phyloP scores from a whole-genome alignment of 768 basidiomycete genomes.

The Mycena venus region DNA sequence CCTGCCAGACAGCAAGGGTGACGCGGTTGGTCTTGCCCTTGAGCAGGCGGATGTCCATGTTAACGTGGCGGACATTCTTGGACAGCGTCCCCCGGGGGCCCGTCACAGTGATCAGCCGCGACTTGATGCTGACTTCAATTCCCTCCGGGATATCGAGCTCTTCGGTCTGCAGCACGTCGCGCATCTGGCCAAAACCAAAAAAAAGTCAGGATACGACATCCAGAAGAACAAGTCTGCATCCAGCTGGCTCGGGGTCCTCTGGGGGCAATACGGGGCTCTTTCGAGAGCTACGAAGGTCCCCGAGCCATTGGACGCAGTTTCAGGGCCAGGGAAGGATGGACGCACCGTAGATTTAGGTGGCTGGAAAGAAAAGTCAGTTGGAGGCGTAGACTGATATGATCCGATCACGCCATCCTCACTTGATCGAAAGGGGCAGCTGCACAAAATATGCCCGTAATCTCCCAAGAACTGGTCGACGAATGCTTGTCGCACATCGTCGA shows the following conservation, averaged over 20 bases:
- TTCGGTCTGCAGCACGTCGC: constrained; percentile 94
- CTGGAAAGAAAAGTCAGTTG: no score
- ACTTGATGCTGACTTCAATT: constrained; percentile 89
- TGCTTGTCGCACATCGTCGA: background rate
- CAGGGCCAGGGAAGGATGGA: background rate
- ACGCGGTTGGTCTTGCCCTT: constrained; percentile 86
- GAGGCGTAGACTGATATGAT: no score
- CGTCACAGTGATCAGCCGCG: constrained; percentile 90
- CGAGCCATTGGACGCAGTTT: background rate
- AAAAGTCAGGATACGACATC: constrained; percentile 49
- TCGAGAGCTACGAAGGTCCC: background rate
- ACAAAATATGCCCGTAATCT: no score
- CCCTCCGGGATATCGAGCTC: constrained; percentile 90
- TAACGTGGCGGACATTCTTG: constrained; percentile 92
- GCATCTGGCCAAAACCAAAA: constrained; percentile 74
- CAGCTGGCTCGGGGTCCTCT: background rate
- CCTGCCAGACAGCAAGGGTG: constrained; percentile 97
- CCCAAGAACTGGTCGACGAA: background rate
- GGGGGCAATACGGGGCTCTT: background rate
- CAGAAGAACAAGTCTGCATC: constrained; percentile 44
- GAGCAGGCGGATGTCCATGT: constrained; percentile 92
- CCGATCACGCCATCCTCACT: no score
- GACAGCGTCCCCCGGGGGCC: constrained; percentile 94
- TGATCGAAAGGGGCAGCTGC: no score
- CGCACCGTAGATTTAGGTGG: no score